A percentile compares a stretch with the other conserved stretches of the same genome.
These are phyloP conservation scores for Fusarium clavum DNA, from an alignment of 2,329 filamentous ascomycete genomes.

Conservation along the genomic window DNA sequence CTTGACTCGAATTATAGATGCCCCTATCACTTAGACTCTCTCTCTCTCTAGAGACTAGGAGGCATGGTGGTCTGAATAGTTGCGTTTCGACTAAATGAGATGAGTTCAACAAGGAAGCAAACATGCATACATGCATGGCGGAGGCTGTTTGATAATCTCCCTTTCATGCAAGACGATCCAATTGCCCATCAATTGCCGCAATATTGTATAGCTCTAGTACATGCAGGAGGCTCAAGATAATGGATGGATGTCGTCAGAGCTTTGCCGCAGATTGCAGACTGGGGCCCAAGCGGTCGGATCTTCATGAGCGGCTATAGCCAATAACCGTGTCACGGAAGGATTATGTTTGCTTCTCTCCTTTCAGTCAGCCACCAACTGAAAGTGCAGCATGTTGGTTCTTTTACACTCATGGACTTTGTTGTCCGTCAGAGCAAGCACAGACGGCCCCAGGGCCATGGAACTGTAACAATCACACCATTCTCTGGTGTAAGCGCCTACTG, in stretches of 20 bases:
- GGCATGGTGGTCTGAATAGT: constrained; percentile 6
- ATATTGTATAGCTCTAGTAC: background rate
- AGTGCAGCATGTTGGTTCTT: background rate
- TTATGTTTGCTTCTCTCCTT: constrained; percentile 19
- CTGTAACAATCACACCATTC: constrained; percentile 20
- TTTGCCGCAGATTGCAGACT: constrained; percentile 5
- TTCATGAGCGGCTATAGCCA: constrained; percentile 14
- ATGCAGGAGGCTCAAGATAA: constrained; percentile 18
- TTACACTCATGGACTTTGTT: background rate
- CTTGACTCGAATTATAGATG: background rate
- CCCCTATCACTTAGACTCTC: constrained; percentile 16
- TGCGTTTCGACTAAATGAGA: constrained; percentile 29
- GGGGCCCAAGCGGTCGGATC: constrained; percentile 31
- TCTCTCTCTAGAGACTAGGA: constrained; percentile 5
- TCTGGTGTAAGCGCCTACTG: constrained; percentile 7
- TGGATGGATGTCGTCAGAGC: constrained; percentile 29
- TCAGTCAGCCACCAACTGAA: constrained; percentile 11
- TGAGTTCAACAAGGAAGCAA: constrained; percentile 6
- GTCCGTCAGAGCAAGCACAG: constrained; percentile 9
- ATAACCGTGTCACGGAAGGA: background rate
- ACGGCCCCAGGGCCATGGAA: constrained; percentile 23
- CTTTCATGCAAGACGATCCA: constrained; percentile 20
- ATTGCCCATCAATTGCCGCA: constrained; percentile 1
- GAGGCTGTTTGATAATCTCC: constrained; percentile 14
- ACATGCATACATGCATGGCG: constrained; percentile 12